Evolutionary conservation across 306 rosid species (phyloP), one percentile per base, ranked within the genome.

Genomic region (Vigna radiata): DNA sequence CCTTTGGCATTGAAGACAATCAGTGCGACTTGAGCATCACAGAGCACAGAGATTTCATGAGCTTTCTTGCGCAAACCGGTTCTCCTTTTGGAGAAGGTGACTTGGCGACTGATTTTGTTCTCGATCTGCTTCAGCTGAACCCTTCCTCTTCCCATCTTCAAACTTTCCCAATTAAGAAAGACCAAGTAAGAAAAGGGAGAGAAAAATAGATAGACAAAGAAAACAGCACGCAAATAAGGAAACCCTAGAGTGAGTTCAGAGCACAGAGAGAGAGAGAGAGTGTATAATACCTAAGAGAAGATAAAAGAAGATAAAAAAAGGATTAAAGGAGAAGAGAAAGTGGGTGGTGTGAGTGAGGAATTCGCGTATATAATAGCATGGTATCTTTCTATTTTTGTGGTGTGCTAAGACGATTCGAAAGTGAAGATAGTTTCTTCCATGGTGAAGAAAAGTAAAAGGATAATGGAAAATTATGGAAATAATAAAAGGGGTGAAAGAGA

Each of bases 101-200:
- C 97, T 85, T 92, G 97, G 39, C 96, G 81, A 41, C 88, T 92
- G 66, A 86, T 89, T 74, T 90, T 92, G 92, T 90, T 89, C 91
- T 92, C 96, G 83, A 92, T 92, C 85, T 89, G 88, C 89, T 83
- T 90, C 77, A 92, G 69, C 83, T 87, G 83, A 70, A 92, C 96
- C 82, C 84, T 92, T 3, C 97, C 97, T 80, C 97, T 90, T 7
- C 96, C 97, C 96, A 91, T 61, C 63, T 56, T 43, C 19, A 15
- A n/a, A 3, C 70, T 23, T 46, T 78, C 48, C 69, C 37, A 37
- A 63, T 63, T 37, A 33, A 33, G 69, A 8, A 16, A 62, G 17
- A 39, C 27, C 3, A 3, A 8, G 14, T 7, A 3, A 55, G 36
- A 56, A 70, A 2, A 31, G 2, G 10, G 48, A 4, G 2, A 61